phyloP scores from a whole-genome alignment of 1,284 basidiomycete genomes.

The Ustilago esculenta region DNA sequence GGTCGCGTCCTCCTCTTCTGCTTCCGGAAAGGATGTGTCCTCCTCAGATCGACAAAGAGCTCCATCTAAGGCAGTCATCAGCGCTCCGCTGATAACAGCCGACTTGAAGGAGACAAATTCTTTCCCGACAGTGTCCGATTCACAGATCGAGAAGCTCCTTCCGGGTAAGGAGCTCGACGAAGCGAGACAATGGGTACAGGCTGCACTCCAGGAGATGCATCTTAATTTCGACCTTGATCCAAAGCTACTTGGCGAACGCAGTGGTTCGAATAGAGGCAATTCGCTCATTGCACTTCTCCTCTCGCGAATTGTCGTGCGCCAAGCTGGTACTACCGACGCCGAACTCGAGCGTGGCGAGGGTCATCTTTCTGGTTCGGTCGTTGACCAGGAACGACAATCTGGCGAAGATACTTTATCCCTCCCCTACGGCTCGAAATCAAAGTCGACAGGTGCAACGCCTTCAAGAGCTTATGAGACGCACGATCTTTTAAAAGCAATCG shows the following conservation, averaged over 20 bases:
- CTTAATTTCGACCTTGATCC: conserved; percentile 57
- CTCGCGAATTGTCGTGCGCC: conserved; percentile 15
- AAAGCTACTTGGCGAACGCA: conserved; percentile 45
- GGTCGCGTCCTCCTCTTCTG: conserved; percentile 5
- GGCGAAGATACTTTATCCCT: background rate
- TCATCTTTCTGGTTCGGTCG: conserved; percentile 26
- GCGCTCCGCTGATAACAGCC: conserved; percentile 10
- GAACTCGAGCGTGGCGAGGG: conserved; percentile 18
- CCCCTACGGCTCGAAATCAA: conserved; percentile 1
- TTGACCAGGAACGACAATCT: conserved; percentile 1
- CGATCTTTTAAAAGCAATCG: conserved; percentile 63
- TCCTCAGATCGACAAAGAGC: background rate
- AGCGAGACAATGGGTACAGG: conserved; percentile 22
- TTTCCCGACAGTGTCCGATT: conserved; percentile 36
- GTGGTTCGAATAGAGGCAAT: conserved; percentile 43
- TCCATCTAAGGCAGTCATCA: background rate
- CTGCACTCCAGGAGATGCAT: conserved; percentile 57
- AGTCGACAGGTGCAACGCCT: conserved; percentile 3
- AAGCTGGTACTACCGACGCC: background rate
- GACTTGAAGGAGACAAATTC: conserved; percentile 22
- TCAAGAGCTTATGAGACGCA: conserved; percentile 52
- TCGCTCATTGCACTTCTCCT: conserved; percentile 47
- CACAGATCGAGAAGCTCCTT: conserved; percentile 33
- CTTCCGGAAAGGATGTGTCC: background rate
- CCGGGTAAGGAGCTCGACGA: conserved; percentile 23